Evolutionary conservation across 2,329 filamentous ascomycete genomes (phyloP).

Genomic region (Neofusicoccum cordaticola): DNA sequence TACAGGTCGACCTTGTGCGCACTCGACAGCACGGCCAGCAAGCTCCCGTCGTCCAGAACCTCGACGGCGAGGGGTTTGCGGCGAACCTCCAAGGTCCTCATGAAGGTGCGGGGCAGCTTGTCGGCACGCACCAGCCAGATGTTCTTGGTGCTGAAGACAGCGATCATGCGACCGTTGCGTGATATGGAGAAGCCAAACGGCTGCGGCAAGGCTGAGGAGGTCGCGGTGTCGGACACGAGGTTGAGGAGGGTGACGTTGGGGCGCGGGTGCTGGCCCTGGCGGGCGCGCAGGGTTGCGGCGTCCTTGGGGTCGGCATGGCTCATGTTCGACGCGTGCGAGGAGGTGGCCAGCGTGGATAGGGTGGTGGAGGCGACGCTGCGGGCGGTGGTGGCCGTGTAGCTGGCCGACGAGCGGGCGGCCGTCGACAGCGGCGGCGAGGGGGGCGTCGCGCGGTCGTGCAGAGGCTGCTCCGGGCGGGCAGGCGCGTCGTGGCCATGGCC

Average conservation of each 20-base stretch:
- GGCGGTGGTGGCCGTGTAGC: slow-evolving; percentile 17
- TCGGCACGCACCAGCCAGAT: slow-evolving; percentile 38
- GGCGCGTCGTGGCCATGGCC: not conserved
- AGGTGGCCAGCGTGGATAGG: slow-evolving; percentile 12
- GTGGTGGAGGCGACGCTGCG: slow-evolving; percentile 15
- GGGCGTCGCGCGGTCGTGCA: not conserved
- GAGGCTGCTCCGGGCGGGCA: not conserved
- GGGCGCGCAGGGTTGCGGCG: not conserved
- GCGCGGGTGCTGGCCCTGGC: slow-evolving; percentile 25
- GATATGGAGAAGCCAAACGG: slow-evolving; percentile 38
- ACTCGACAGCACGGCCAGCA: slow-evolving; percentile 75
- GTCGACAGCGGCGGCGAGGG: slow-evolving; percentile 14
- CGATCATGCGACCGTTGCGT: slow-evolving; percentile 35
- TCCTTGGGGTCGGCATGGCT: slow-evolving; percentile 11
- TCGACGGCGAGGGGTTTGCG: slow-evolving; percentile 59
- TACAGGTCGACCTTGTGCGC: slow-evolving; percentile 88
- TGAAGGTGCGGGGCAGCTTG: slow-evolving; percentile 35
- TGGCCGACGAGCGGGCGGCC: slow-evolving; percentile 13
- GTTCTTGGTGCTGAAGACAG: slow-evolving; percentile 36
- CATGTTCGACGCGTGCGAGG: slow-evolving; percentile 15
- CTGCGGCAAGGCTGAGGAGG: slow-evolving; percentile 38
- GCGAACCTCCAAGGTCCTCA: slow-evolving; percentile 36
- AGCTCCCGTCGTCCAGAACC: slow-evolving; percentile 72
- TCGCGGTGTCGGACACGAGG: slow-evolving; percentile 37
- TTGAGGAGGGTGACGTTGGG: slow-evolving; percentile 35